Evolutionary conservation across 2,329 filamentous ascomycete species (phyloP).

Genomic region (Intubia oerlemansii): DNA sequence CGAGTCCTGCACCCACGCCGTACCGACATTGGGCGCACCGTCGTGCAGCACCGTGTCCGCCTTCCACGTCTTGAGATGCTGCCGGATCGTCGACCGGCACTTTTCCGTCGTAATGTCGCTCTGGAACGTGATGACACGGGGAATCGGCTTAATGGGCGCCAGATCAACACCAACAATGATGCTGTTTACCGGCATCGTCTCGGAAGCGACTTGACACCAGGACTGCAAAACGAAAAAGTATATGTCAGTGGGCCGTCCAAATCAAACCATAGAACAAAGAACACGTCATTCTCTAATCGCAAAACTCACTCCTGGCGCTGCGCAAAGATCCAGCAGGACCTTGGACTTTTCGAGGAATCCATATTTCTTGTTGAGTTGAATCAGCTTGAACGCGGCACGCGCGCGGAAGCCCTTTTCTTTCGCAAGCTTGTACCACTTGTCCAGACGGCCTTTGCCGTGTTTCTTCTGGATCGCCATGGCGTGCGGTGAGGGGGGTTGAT

Average conservation of each 20-base stretch:
- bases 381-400: slow-evolving; percentile 90
- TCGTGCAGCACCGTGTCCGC: slow-evolving; percentile 91
- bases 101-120: slow-evolving; percentile 97
- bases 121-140: slow-evolving; percentile 85
- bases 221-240: too few relatives aligned
- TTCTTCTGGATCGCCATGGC: slow-evolving; percentile 56
- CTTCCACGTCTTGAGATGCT: slow-evolving; percentile 89
- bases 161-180: slow-evolving; percentile 91
- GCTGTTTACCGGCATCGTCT: slow-evolving; percentile 78
- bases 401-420: slow-evolving; percentile 97
- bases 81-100: slow-evolving; percentile 71
- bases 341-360: slow-evolving; percentile 93
- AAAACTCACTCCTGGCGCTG: slow-evolving; percentile 62
- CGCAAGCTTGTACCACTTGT: slow-evolving; percentile 97
- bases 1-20: slow-evolving; percentile 93
- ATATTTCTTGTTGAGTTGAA: slow-evolving; percentile 98
- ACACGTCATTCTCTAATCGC: too few relatives aligned
- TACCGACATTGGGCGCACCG: slow-evolving; percentile 93
- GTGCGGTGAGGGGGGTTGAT: background rate
- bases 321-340: slow-evolving; percentile 91
- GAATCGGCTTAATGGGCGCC: slow-evolving; percentile 86
- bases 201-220: slow-evolving; percentile 91
- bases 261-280: background rate
- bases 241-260: too few relatives aligned
- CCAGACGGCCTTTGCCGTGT: slow-evolving; percentile 92